phyloP scores from a whole-genome alignment of 2,329 filamentous ascomycete genomes.

The Exophiala dermatitidis region DNA sequence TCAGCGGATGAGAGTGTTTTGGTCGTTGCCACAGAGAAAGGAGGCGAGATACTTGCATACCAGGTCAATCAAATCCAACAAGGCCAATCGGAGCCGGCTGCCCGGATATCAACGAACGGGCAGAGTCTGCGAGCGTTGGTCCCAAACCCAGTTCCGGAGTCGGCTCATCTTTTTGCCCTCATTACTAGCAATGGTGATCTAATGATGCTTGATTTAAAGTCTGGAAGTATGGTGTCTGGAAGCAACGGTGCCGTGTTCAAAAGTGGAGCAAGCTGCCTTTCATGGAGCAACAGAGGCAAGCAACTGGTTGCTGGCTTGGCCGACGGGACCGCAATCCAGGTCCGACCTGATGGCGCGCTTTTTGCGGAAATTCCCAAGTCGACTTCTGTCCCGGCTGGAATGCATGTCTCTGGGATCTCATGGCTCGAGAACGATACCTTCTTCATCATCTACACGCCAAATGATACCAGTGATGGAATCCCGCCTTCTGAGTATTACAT shows the following conservation, averaged over 20 bases:
- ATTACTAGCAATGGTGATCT: slow-evolving; percentile 76
- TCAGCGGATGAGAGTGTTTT: slow-evolving; percentile 82
- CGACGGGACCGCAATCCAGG: slow-evolving; percentile 72
- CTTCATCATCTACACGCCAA: slow-evolving; percentile 68
- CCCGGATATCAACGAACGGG: slow-evolving; percentile 71
- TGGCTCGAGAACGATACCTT: slow-evolving; percentile 90
- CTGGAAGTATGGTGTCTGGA: slow-evolving; percentile 51
- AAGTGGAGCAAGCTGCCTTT: slow-evolving; percentile 69
- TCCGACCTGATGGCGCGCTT: slow-evolving; percentile 70
- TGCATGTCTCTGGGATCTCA: slow-evolving; percentile 69
- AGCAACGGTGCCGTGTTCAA: slow-evolving; percentile 61
- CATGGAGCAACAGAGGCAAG: slow-evolving; percentile 91
- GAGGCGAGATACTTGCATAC: slow-evolving; percentile 77
- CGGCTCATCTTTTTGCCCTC: slow-evolving; percentile 68
- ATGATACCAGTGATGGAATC: slow-evolving; percentile 37
- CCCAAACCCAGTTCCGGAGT: slow-evolving; percentile 55
- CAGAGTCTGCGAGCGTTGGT: slow-evolving; percentile 64
- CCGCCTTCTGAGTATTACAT: slow-evolving; percentile 69
- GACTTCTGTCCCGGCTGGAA: slow-evolving; percentile 55
- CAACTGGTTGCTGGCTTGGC: slow-evolving; percentile 80
- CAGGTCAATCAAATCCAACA: slow-evolving; percentile 62
- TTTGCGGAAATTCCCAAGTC: slow-evolving; percentile 76
- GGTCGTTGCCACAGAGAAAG: slow-evolving; percentile 71
- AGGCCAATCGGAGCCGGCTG: slow-evolving; percentile 59
- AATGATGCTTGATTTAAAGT: slow-evolving; percentile 72